Conservation (phyloP, 2,329 filamentous ascomycete genomes). For the Exophiala mesophila region DNA sequence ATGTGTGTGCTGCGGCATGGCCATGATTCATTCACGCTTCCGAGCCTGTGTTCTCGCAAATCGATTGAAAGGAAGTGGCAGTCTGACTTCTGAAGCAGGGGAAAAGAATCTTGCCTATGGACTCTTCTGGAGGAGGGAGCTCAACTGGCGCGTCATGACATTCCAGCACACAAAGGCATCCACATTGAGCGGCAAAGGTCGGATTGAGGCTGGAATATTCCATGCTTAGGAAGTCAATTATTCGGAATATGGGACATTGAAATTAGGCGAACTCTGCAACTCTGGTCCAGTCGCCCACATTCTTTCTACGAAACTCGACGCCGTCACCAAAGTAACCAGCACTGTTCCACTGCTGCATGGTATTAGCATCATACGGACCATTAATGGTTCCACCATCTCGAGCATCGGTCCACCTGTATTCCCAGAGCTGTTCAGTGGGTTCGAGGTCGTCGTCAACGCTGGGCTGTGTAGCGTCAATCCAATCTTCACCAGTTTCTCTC, state of each 20-base stretch:
- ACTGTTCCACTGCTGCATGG: constrained; percentile 86
- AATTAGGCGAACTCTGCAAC: constrained; percentile 49
- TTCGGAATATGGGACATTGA: constrained; percentile 23
- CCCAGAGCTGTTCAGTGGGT: constrained; percentile 58
- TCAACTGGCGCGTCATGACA: constrained; percentile 47
- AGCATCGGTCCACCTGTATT: constrained; percentile 88
- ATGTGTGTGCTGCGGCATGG: constrained; percentile 96
- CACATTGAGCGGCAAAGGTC: constrained; percentile 10
- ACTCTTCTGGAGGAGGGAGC: constrained; percentile 58
- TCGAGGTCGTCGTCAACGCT: constrained; percentile 28
- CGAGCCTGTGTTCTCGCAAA: constrained; percentile 74
- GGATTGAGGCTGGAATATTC: constrained; percentile 23
- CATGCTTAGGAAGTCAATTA: constrained; percentile 27
- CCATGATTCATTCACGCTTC: constrained; percentile 88
- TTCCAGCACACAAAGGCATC: constrained; percentile 41
- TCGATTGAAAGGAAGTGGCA: constrained; percentile 75
- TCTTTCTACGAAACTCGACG: constrained; percentile 67
- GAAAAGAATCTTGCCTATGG: constrained; percentile 47
- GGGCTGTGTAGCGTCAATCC: constrained; percentile 47
- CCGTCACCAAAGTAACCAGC: constrained; percentile 91
- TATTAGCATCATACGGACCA: constrained; percentile 77
- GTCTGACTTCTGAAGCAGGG: constrained; percentile 59
- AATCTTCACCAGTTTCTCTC: constrained; percentile 80
- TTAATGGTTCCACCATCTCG: constrained; percentile 73
- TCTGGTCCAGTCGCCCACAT: constrained; percentile 52